Conservation (phyloP, 345 rosid species). For the Raphanus raphanistrum region DNA sequence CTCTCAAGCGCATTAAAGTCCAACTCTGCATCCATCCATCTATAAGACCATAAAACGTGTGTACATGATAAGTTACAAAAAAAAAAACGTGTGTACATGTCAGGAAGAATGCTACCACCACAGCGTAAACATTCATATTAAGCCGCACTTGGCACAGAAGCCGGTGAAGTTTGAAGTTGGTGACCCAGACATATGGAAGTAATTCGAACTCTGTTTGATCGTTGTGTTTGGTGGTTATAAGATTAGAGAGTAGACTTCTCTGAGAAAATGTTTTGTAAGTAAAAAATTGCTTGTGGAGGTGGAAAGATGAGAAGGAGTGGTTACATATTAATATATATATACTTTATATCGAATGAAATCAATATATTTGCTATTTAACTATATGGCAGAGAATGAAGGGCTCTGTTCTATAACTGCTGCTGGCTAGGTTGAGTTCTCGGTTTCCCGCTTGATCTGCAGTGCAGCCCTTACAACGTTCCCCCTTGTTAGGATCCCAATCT, state of each 20-base stretch:
- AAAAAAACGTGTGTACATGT: no score
- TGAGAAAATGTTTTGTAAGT: not conserved
- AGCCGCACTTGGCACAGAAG: no score
- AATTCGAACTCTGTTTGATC: not conserved
- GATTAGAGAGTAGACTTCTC: not conserved
- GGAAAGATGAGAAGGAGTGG: not conserved
- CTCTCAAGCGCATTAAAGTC: no score
- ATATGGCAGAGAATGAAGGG: constrained; percentile 23
- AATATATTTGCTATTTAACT: constrained; percentile 27
- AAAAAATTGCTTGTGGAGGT: not conserved
- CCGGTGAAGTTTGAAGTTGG: no score
- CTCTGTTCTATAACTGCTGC: constrained; percentile 17
- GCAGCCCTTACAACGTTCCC: no score
- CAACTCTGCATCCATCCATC: no score
- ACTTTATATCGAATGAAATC: constrained; percentile 22
- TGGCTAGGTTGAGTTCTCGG: constrained; percentile 16
- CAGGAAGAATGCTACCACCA: no score
- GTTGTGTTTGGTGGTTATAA: not conserved
- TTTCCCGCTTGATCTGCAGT: no score
- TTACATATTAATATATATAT: constrained; percentile 12
- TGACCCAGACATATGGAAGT: not conserved
- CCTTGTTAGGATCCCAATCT: no score
- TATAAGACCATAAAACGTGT: no score
- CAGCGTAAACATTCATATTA: no score
- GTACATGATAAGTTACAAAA: no score